Evolutionary conservation across 2,329 filamentous ascomycete species (phyloP), one percentile per base, ranked within the genome.

Genomic region (Colletotrichum sp.): DNA sequence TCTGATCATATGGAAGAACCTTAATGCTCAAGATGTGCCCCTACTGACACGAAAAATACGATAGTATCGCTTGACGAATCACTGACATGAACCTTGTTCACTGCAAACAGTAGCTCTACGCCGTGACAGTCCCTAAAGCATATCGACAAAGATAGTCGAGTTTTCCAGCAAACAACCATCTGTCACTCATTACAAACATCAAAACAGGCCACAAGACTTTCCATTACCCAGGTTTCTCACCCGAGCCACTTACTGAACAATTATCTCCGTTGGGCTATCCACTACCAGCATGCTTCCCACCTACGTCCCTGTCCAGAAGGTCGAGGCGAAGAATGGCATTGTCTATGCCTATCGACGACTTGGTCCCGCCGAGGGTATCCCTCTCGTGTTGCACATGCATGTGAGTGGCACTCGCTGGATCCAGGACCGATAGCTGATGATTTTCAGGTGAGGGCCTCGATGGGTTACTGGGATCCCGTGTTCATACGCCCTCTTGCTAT

Each of bases 391-490:
- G 16, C 71, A 73, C 21, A 73, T 69, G 57, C 65, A 73, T 73
- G 71, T 73, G 39, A 55, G 71, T 73, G 10, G 4, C 10, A 7
- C 9, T 5, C 13, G 24, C 16, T 30, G 4, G 8, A 24, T 10
- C 15, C 15, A 10, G 57, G 13, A 2, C 57, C 30, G 5, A 18
- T 7, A 12, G 16, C 24, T 62, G 34, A 72, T 15, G n/a, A 18
- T 36, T 5, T 13, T 18, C 28, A 75, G 67, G 71, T 73, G 30
- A 44, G 72, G 16, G 67, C 72, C 4, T 65, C 67, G 8, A 75
- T 75, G 72, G 72, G 68, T 8, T 75, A 71, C 21, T 75, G 72
- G 72, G 72, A 75, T 52, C 72, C 72, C 9, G 34, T 26, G 9
- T 67, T 75, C 49, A 75, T 75, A 44, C 67, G 62, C 7, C 59